Evolutionary conservation across 331 rosid species (phyloP).

Genomic region (Malus hybrid): DNA sequence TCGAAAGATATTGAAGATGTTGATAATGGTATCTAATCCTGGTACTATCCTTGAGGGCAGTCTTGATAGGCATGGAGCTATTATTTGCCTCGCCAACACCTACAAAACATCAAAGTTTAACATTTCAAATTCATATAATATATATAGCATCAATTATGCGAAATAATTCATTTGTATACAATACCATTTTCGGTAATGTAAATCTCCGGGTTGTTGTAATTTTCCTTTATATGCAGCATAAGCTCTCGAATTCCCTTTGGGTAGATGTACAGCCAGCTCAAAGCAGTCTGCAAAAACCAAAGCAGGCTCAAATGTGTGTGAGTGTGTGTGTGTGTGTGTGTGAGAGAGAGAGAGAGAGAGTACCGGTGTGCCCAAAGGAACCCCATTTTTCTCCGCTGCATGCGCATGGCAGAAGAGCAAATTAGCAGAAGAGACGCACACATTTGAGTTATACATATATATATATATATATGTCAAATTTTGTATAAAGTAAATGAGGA

Average conservation of each 20-base stretch:
- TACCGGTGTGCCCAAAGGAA: slow-evolving; percentile 63
- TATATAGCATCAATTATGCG: background rate
- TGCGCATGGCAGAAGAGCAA: background rate
- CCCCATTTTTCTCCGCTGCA: slow-evolving; percentile 43
- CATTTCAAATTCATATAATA: background rate
- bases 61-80: slow-evolving; percentile 23
- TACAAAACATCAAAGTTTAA: background rate
- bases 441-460: background rate
- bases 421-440: background rate
- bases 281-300: slow-evolving; percentile 40
- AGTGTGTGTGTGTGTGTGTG: too few relatives aligned
- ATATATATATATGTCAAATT: too few relatives aligned
- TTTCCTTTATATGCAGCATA: slow-evolving; percentile 31
- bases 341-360: background rate
- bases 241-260: slow-evolving; percentile 52
- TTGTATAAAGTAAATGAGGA: too few relatives aligned
- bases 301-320: too few relatives aligned
- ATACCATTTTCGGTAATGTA: slow-evolving; percentile 38
- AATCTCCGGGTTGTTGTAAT: slow-evolving; percentile 47
- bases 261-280: slow-evolving; percentile 55
- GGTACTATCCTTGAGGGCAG: slow-evolving; percentile 31
- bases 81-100: slow-evolving; percentile 44
- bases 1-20: slow-evolving; percentile 40
- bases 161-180: background rate
- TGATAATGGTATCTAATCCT: slow-evolving; percentile 41